Evolutionary conservation across 352 stramenopile genomes (phyloP).

Genomic region (Phytophthora idaei): DNA sequence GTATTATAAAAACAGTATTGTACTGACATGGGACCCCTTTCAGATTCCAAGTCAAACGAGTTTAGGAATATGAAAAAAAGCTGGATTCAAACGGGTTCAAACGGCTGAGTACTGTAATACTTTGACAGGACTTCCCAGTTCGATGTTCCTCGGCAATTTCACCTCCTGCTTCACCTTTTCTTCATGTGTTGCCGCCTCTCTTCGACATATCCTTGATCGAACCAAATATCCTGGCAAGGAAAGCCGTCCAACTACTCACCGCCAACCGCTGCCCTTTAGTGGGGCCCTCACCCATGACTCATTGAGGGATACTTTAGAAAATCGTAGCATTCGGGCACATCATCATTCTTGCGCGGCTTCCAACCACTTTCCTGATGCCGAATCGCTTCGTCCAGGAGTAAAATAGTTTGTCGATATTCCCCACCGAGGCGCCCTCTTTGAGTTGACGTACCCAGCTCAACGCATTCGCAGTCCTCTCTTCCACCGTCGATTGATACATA

Average conservation of each 20-base stretch:
- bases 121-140: no score
- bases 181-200: no score
- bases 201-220: no score
- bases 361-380: not conserved
- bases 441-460: not conserved
- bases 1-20: no score
- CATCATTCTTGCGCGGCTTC: not conserved
- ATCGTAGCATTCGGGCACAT: slow-evolving; percentile 1
- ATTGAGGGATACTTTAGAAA: not conserved
- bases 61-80: no score
- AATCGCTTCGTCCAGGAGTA: not conserved
- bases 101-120: no score
- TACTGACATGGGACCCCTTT: no score
- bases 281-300: not conserved
- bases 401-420: not conserved
- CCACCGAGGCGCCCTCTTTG: not conserved
- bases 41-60: not conserved
- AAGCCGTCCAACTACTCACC: not conserved
- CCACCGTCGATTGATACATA: not conserved
- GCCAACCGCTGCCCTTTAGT: not conserved
- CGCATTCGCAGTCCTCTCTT: not conserved
- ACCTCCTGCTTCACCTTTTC: no score
- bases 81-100: no score
- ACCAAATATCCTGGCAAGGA: no score
- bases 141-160: no score